Percentiles rank a stretch among this genome's conserved stretches.
These are phyloP conservation scores for Triticum timopheevii DNA, from an alignment of 176 grass and related monocot genomes.

Conservation along the genomic window DNA sequence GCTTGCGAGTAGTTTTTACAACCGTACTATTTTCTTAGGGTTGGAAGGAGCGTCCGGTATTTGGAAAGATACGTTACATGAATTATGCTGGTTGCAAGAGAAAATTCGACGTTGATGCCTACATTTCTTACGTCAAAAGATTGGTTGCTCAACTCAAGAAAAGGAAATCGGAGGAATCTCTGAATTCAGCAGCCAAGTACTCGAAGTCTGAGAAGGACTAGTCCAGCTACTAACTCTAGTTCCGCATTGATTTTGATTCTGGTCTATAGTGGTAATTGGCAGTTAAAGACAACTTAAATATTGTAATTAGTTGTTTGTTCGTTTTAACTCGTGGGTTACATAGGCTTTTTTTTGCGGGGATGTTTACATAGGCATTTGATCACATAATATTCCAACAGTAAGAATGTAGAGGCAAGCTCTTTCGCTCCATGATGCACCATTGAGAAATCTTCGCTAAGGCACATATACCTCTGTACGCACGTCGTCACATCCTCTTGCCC, in stretches of 20 bases:
- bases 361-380: too few species aligned
- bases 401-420: too few species aligned
- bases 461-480: too few species aligned
- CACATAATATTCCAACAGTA: too few species aligned
- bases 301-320: neutral
- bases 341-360: too few species aligned
- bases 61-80: conserved; percentile 99
- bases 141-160: conserved; percentile 62
- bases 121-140: conserved; percentile 75
- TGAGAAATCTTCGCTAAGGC: too few species aligned
- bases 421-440: too few species aligned
- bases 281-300: neutral
- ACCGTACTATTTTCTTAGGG: conserved; percentile 50
- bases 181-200: conserved; percentile 16
- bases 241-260: neutral
- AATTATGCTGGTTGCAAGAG: conserved; percentile 94
- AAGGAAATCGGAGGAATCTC: conserved; percentile 47
- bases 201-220: conserved; percentile 20
- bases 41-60: conserved; percentile 91
- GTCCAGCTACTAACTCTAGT: neutral
- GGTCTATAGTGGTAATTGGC: neutral
- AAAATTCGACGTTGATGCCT: conserved; percentile 85
- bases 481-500: too few species aligned
- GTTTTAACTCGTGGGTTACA: too few species aligned
- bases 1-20: neutral